Evolutionary conservation across 2,329 filamentous ascomycete genomes (phyloP), one percentile per base, ranked within the genome.

Genomic region (Fusarium buxicola): DNA sequence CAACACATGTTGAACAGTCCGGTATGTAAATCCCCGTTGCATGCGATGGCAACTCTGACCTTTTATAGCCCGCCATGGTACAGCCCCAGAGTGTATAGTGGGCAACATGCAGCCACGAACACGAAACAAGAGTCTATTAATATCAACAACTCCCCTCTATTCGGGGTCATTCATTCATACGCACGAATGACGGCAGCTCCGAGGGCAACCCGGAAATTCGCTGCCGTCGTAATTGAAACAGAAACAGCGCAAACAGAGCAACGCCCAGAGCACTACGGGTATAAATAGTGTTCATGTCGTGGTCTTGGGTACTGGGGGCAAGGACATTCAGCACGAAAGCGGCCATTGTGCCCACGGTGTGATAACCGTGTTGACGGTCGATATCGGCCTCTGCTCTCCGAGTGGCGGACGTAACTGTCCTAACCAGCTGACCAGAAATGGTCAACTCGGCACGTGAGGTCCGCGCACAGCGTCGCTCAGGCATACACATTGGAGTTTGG

Each of bases 1-100:
- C 92, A 97, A 77, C 94, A 89, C 78, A 96, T 97, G 86, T 84
- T 97, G 58, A 97, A 96, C 83, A 97, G 93, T 82, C 94, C 94
- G 74, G 92, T 96, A 88, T 81, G 92, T 89, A 41, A 45, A 24
- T 16, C n/a, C n/a, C 8, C 12, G 2, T 8, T 28, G 11, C n/a
- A 35, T 5, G 8, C 18, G 13, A 40, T 48, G 21, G 24, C 25
- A n/a, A 34, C 16, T 58, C 60, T 62, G 51, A 60, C 44, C n/a
- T 35, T 16, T 34, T 35, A 28, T 55, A 86, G 84, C 84, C 84
- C 58, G 84, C 84, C 18, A 81, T 77, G 63, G 80, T 86, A 35
- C 81, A 84, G 51, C 84, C 84, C 38, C 84, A 86, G 72, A 86
- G 84, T 72, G 82, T 85, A 68, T 85, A 75, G 60, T 55, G 47